Conservation (phyloP, 1,284 basidiomycete genomes). For the Cryptococcus deneoformans region DNA sequence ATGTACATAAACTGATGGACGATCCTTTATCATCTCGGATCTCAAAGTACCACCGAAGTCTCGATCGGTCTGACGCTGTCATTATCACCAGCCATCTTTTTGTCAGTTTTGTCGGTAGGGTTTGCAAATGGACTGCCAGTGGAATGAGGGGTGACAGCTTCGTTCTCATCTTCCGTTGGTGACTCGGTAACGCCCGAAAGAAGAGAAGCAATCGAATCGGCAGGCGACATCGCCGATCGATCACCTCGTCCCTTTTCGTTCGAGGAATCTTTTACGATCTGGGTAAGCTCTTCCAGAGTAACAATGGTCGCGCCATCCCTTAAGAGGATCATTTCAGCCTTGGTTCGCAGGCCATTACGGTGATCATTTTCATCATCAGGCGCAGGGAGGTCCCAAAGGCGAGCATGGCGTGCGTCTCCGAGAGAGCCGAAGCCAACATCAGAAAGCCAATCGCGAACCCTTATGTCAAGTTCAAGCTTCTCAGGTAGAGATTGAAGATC, state of each 20-base stretch:
- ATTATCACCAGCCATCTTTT: not conserved
- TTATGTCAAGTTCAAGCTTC: slow-evolving; percentile 17
- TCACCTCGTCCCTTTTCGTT: not conserved
- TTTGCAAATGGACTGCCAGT: slow-evolving; percentile 5
- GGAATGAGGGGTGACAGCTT: slow-evolving; percentile 27
- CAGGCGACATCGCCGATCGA: slow-evolving; percentile 3
- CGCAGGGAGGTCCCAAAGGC: slow-evolving; percentile 13
- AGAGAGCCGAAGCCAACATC: slow-evolving; percentile 24
- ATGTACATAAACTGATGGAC: too few species aligned
- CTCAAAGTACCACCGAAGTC: slow-evolving; percentile 6
- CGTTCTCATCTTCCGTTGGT: slow-evolving; percentile 18
- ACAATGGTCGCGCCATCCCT: slow-evolving; percentile 6
- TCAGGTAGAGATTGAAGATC: slow-evolving; percentile 13
- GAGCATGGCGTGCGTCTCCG: slow-evolving; percentile 8
- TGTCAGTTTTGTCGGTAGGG: not conserved
- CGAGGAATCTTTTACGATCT: not conserved
- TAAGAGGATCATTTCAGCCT: slow-evolving; percentile 28
- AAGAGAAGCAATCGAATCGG: slow-evolving; percentile 13
- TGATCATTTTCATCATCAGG: not conserved
- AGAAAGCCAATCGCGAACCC: slow-evolving; percentile 16
- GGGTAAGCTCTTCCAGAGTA: slow-evolving; percentile 6
- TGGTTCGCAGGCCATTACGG: slow-evolving; percentile 12
- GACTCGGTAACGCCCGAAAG: slow-evolving; percentile 12
- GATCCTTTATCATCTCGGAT: too few species aligned
- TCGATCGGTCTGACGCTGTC: not conserved